Conservation (phyloP, 768 basidiomycete genomes). For the Leccinum ochraceum region DNA sequence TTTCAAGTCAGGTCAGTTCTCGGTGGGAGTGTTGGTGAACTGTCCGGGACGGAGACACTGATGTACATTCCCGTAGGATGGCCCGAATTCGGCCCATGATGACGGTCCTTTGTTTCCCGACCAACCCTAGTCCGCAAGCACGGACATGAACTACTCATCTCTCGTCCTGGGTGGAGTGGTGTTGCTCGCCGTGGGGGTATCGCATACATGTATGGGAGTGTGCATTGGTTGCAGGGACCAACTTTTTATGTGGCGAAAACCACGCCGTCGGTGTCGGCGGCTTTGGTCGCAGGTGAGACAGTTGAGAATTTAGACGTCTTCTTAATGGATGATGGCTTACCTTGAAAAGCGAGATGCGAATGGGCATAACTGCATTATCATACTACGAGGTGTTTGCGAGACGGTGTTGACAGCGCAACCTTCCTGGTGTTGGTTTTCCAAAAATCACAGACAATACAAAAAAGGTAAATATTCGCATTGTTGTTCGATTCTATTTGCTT, state of each 20-base stretch:
- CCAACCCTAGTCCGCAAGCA: no score
- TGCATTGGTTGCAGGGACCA: no score
- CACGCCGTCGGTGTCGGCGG: background rate
- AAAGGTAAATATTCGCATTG: background rate
- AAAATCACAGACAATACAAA: background rate
- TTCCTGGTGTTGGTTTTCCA: background rate
- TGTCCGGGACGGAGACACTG: background rate
- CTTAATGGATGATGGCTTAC: background rate
- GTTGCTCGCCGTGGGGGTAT: no score
- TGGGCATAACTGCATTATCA: background rate
- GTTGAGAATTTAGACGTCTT: background rate
- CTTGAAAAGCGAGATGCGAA: background rate
- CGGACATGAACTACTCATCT: no score
- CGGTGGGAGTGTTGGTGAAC: constrained; percentile 41
- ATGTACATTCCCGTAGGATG: no score
- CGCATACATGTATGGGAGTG: no score
- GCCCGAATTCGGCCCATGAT: no score
- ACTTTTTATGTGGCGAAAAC: background rate
- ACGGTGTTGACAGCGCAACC: background rate
- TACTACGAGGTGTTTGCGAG: background rate
- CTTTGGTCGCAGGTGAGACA: background rate
- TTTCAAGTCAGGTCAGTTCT: constrained; percentile 47
- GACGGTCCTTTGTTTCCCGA: no score
- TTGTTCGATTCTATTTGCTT: background rate
- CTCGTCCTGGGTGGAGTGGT: no score